phyloP scores from a whole-genome alignment of 768 basidiomycete species.

The Suillus cothurnatus region DNA sequence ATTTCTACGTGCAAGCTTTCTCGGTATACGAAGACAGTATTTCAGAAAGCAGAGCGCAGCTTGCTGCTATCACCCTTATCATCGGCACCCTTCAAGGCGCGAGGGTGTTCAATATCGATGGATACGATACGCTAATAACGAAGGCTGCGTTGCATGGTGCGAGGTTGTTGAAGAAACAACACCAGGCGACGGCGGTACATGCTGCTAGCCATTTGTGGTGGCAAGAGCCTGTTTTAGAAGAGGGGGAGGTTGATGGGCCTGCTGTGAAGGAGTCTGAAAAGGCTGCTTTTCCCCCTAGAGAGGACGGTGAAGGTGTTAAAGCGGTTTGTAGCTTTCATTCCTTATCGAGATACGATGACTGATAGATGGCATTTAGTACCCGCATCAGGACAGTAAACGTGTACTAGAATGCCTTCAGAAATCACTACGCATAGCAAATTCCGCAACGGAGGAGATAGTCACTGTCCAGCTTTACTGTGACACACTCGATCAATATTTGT shows the following conservation, averaged over 20 bases:
- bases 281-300: conserved; percentile 23
- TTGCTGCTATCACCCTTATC: conserved; percentile 96
- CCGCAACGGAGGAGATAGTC: conserved; percentile 95
- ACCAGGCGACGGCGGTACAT: conserved; percentile 93
- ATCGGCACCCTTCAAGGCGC: conserved; percentile 89
- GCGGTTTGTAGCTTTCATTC: conserved; percentile 48
- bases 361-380: conserved; percentile 50
- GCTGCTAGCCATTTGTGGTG: conserved; percentile 98
- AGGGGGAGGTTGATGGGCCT: conserved; percentile 40
- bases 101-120: conserved; percentile 90
- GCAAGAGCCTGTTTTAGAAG: conserved; percentile 67
- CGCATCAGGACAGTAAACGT: conserved; percentile 93
- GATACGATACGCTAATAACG: conserved; percentile 96
- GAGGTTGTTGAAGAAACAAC: conserved; percentile 96
- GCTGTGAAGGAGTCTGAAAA: conserved; percentile 29
- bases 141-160: conserved; percentile 98
- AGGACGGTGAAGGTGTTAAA: conserved; percentile 48
- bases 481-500: conserved; percentile 93
- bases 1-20: conserved; percentile 97
- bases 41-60: conserved; percentile 91
- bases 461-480: conserved; percentile 96
- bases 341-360: conserved; percentile 4
- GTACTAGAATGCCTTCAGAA: conserved; percentile 98
- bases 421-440: conserved; percentile 93
- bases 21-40: conserved; percentile 98